Conservation (phyloP, 805 yeast genomes). For the Torulaspora gathmanii region DNA sequence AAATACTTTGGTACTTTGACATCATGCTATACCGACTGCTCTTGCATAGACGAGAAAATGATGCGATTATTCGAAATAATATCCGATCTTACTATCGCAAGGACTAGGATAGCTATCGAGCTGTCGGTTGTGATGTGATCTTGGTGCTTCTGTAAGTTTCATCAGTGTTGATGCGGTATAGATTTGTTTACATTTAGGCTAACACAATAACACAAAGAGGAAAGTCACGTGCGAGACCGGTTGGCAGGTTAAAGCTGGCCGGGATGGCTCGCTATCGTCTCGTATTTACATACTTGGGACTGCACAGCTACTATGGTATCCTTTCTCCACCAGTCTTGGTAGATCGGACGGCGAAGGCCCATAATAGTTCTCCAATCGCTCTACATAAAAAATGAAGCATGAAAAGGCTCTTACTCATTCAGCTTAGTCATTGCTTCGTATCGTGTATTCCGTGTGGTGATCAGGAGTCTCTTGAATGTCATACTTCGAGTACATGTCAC, state of each 20-base stretch:
- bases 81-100: neutral
- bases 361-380: too few species aligned
- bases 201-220: neutral
- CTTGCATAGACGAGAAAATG: neutral
- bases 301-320: too few species aligned
- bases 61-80: neutral
- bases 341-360: too few species aligned
- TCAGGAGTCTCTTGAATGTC: constrained; percentile 14
- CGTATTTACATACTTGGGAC: too few species aligned
- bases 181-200: constrained; percentile 2
- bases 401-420: too few species aligned
- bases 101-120: neutral
- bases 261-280: neutral
- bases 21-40: constrained; percentile 3
- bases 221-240: constrained; percentile 4
- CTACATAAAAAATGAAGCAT: too few species aligned
- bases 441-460: constrained; percentile 27
- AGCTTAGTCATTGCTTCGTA: constrained; percentile 1
- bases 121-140: too few species aligned
- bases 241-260: too few species aligned
- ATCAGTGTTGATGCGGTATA: constrained; percentile 4
- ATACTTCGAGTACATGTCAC: constrained; percentile 15
- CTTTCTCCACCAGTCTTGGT: too few species aligned
- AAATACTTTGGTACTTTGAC: constrained; percentile 10
- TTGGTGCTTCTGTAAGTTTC: neutral